Base-by-base conservation (phyloP, 202 grass and related monocot genomes). In the Zoysia matrella region DNA sequence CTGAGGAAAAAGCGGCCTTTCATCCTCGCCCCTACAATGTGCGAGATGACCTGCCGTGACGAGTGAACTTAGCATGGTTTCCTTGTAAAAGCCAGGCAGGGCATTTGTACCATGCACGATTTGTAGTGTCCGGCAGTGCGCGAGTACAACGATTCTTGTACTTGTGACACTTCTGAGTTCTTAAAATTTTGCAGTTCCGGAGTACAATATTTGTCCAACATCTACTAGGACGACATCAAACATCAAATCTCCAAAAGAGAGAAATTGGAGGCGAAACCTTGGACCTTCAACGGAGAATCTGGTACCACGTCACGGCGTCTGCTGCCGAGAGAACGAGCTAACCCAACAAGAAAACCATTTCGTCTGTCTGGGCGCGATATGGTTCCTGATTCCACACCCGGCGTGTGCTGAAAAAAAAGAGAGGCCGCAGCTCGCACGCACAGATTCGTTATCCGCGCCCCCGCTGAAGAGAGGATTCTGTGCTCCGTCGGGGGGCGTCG, bases 391-490 rank as follows among this genome's bases (percentile, higher is more conserved):
- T 54, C 63, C 55, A 3, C 70, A 49, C 49, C 70, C 75, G 30
- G 15, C 30, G 48, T 6, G 47, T 44, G 10, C 69, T 55, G 22
- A 40, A 30, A 79, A 77, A 69, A 46, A 16, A 4, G 52, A 12
- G 16, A 62, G 1, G 60, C 60, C 4, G 52, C 52, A 62, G 60
- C 60, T n/a, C 5, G 15, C 42, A 62, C 11, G 70, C 52, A 86
- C 61, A 84, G 60, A 88, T 88, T 84, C 86, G 76, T 63, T 48
- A 74, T 73, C 69, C 68, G 5, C 52, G 1, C 2, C 12, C 40
- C 61, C 53, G 69, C 10, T 68, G 30, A 3, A 2, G 11, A 54
- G 5, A 18, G 8, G 47, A 80, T 78, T 39, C 64, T 73, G 74
- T 52, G 39, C 58, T 67, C 58, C 49, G 52, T 11, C 47, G 44